phyloP scores from a whole-genome alignment of 2,329 filamentous ascomycete species.

The Tolypocladium amazonense region DNA sequence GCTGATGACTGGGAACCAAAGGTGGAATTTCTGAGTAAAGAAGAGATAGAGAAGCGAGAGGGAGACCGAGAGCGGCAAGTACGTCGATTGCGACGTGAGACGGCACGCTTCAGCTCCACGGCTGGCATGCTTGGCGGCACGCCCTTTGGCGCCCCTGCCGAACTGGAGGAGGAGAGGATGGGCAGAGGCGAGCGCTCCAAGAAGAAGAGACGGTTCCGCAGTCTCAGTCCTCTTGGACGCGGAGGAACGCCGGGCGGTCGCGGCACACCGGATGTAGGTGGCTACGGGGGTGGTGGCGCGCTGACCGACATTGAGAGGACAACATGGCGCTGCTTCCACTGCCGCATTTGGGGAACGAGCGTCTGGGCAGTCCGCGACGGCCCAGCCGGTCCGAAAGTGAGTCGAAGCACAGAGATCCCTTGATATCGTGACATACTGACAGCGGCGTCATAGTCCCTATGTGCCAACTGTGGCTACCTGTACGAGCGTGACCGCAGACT shows the following conservation, averaged over 20 bases:
- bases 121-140: constrained; percentile 70
- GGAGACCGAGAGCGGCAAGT: constrained; percentile 89
- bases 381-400: constrained; percentile 70
- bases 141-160: constrained; percentile 42
- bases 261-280: constrained; percentile 71
- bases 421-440: neutral
- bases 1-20: constrained; percentile 78
- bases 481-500: constrained; percentile 81
- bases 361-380: constrained; percentile 95
- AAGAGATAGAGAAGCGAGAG: constrained; percentile 96
- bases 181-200: constrained; percentile 87
- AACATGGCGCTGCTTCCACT: constrained; percentile 83
- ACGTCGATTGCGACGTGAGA: constrained; percentile 76
- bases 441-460: constrained; percentile 54
- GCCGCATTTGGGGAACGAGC: constrained; percentile 74
- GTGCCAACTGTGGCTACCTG: constrained; percentile 83
- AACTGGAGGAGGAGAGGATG: constrained; percentile 69
- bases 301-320: constrained; percentile 68
- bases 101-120: constrained; percentile 81
- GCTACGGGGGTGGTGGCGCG: constrained; percentile 58
- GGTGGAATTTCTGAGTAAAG: constrained; percentile 73
- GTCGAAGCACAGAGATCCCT: constrained; percentile 15
- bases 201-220: constrained; percentile 88
- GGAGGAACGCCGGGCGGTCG: constrained; percentile 53
- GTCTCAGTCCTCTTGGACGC: constrained; percentile 69